Conservation (phyloP, 345 rosid species). For the Laguncularia racemosa region DNA sequence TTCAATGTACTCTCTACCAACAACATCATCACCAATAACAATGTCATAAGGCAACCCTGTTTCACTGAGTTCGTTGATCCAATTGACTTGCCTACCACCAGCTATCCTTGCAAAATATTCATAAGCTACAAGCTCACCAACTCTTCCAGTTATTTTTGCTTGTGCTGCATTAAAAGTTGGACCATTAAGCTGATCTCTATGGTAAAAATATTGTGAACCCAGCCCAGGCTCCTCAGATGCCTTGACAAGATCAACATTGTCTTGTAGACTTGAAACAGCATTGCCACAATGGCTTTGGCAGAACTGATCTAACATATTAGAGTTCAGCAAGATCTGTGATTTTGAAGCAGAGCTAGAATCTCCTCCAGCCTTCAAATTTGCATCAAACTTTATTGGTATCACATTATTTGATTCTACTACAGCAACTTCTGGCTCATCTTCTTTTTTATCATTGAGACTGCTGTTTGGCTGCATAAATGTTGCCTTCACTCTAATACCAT, state of each 20-base stretch:
- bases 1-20: constrained; percentile 49
- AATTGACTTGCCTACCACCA: constrained; percentile 39
- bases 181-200: constrained; percentile 49
- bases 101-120: constrained; percentile 35
- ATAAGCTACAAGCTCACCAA: constrained; percentile 76
- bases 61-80: constrained; percentile 76
- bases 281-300: constrained; percentile 3
- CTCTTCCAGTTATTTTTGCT: constrained; percentile 56
- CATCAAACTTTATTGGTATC: constrained; percentile 21
- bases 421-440: constrained; percentile 11
- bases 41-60: constrained; percentile 86
- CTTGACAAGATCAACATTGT: constrained; percentile 13
- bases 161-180: constrained; percentile 41
- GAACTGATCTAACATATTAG: constrained; percentile 1
- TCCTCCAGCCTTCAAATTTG: constrained; percentile 32
- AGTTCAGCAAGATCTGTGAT: constrained; percentile 1
- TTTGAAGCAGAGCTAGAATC: constrained; percentile 8
- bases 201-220: constrained; percentile 27
- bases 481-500: constrained; percentile 31
- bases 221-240: constrained; percentile 16
- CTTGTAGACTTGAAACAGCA: constrained; percentile 7
- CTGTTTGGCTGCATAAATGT: constrained; percentile 13
- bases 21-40: constrained; percentile 28
- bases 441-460: constrained; percentile 13
- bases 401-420: constrained; percentile 8